Base-by-base conservation (phyloP, 495 filamentous ascomycete genomes). In the Xylaria cubensis region DNA sequence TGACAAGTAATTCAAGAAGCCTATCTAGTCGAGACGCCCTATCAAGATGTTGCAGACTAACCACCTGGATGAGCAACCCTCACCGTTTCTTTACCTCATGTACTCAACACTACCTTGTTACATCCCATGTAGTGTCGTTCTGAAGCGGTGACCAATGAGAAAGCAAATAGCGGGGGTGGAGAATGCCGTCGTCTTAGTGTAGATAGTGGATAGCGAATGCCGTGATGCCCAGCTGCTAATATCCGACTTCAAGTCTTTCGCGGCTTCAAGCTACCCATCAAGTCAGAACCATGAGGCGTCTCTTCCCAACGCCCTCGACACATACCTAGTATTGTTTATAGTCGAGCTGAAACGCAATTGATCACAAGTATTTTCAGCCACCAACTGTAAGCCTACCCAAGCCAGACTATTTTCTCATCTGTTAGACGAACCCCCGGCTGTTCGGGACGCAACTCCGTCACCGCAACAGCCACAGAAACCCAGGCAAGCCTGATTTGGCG, bases 381-480 rank as follows among this genome's bases (percentile, higher is more conserved):
- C 44, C 24, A 46, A 42, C 24, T 50, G 41, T 12, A 46, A 64
- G n/a, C 24, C 61, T 32, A 64, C 24, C 41, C 8, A 53, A 39
- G 19, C 32, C 24, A 19, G 32, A 2, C 24, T 13, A 26, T 17
- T 21, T 53, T 6, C 44, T 6, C n/a, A 10, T 50, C 19, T 21
- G 21, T 21, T 39, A 5, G 46, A 39, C 46, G 46, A 56, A 56
- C 46, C 6, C 13, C 32, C 65, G 65, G 65, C 48, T 42, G 48
- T 24, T 56, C 65, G 65, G 65, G 48, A 56, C 65, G 65, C 65
- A 67, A 56, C 50, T 42, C 65, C 65, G 65, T 41, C 50, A 15
- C 15, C 29, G 7, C 19, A 8, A 56, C 65, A 46, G 63, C 63
- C 42, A 65, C 42, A 65, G 41, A 50, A 41, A 26, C 41, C 62